These are phyloP conservation scores for Xanthoceras sorbifolium DNA, from an alignment of 345 rosid species.

Conservation along the genomic window DNA sequence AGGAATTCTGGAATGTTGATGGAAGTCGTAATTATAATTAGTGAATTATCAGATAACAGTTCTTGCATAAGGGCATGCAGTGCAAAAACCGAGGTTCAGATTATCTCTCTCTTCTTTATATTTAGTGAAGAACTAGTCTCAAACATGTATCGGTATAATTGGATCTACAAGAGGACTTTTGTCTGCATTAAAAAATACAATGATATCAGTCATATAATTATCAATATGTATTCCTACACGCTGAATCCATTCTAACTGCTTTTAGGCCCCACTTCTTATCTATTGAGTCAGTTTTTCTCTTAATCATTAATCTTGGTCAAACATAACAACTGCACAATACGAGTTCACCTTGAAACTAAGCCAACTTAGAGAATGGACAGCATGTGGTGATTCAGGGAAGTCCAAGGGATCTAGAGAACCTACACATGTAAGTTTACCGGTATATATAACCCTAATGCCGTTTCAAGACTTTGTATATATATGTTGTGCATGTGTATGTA, in stretches of 20 bases:
- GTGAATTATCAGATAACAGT: constrained; percentile 49
- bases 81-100: constrained; percentile 67
- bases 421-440: not conserved
- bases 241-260: not conserved
- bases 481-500: not conserved
- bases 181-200: not conserved
- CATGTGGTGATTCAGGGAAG: not conserved
- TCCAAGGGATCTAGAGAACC: not conserved
- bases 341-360: not conserved
- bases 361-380: not conserved
- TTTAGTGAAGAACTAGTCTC: not conserved
- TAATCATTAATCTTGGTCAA: not conserved
- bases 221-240: not conserved
- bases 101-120: not conserved
- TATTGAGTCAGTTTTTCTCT: not conserved
- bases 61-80: constrained; percentile 45
- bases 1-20: constrained; percentile 51
- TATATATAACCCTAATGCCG: not conserved
- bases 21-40: constrained; percentile 68
- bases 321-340: not conserved
- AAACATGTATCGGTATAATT: not conserved
- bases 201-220: not conserved
- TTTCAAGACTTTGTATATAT: not conserved
- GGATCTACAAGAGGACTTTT: not conserved
- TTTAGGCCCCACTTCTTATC: not conserved